Percentiles rank a stretch among this genome's conserved stretches.
phyloP scores from a whole-genome alignment of 345 rosid genomes.

The Sonneratia alba region DNA sequence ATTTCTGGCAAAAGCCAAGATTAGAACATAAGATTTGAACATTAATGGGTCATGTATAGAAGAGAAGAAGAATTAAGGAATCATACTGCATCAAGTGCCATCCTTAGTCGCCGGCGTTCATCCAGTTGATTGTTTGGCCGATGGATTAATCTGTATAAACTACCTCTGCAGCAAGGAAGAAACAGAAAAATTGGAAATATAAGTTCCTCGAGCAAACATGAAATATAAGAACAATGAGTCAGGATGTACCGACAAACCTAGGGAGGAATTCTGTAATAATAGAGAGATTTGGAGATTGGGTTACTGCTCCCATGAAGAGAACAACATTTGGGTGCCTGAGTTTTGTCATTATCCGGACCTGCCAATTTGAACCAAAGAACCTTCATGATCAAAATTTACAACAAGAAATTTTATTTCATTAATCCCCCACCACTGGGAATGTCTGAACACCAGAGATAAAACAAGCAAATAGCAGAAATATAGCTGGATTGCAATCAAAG shows the following conservation, averaged over 20 bases:
- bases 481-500: no score
- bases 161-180: conserved; percentile 64
- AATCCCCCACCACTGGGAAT: no score
- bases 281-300: conserved; percentile 86
- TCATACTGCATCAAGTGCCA: conserved; percentile 93
- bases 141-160: conserved; percentile 84
- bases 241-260: conserved; percentile 28
- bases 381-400: not conserved
- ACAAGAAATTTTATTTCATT: not conserved
- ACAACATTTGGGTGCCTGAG: conserved; percentile 94
- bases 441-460: no score
- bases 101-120: conserved; percentile 82
- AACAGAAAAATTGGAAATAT: not conserved
- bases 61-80: conserved; percentile 11
- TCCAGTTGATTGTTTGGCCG: conserved; percentile 91
- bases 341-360: conserved; percentile 80
- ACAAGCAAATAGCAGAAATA: no score
- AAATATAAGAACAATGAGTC: not conserved
- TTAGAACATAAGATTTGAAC: not conserved
- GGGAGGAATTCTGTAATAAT: conserved; percentile 92
- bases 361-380: not conserved
- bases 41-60: not conserved
- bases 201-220: not conserved
- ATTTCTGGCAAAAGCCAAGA: not conserved
- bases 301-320: conserved; percentile 99